phyloP scores from a whole-genome alignment of 768 basidiomycete genomes.

The Rhizopogon roseolus region DNA sequence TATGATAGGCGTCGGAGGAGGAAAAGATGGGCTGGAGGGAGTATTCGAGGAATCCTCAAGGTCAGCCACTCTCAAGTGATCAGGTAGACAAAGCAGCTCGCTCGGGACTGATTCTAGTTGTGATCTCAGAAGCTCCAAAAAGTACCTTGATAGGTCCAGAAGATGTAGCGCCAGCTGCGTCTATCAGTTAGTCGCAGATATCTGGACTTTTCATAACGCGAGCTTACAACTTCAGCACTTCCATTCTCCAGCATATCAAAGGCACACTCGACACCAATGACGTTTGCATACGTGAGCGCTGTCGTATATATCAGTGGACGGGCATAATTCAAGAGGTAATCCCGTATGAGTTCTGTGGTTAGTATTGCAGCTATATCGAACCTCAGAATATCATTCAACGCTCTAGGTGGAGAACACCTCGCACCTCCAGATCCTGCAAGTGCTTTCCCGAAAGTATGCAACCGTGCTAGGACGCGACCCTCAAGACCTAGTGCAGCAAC shows the following conservation, averaged over 20 bases:
- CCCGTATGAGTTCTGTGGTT: constrained; percentile 63
- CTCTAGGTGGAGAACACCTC: constrained; percentile 20
- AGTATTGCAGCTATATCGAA: constrained; percentile 63
- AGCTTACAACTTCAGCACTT: constrained; percentile 46
- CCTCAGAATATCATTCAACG: background rate
- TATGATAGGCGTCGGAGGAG: constrained; percentile 67
- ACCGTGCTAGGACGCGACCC: constrained; percentile 63
- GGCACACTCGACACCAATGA: constrained; percentile 71
- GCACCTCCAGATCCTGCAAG: constrained; percentile 80
- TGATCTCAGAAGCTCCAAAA: constrained; percentile 27
- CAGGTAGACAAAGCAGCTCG: constrained; percentile 21
- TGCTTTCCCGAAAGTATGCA: constrained; percentile 94
- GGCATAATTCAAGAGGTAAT: constrained; percentile 90
- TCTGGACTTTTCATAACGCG: background rate
- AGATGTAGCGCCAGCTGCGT: constrained; percentile 27
- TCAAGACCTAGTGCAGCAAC: constrained; percentile 69
- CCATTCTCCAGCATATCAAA: constrained; percentile 76
- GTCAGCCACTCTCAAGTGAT: constrained; percentile 8
- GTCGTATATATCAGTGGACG: constrained; percentile 92
- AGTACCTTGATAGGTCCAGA: constrained; percentile 19
- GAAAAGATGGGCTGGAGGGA: background rate
- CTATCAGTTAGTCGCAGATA: constrained; percentile 21
- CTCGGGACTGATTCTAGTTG: constrained; percentile 25
- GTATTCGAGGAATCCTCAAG: background rate
- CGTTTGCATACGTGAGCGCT: constrained; percentile 68